phyloP scores from a whole-genome alignment of 345 rosid genomes.

The Dipteronia sinensis region DNA sequence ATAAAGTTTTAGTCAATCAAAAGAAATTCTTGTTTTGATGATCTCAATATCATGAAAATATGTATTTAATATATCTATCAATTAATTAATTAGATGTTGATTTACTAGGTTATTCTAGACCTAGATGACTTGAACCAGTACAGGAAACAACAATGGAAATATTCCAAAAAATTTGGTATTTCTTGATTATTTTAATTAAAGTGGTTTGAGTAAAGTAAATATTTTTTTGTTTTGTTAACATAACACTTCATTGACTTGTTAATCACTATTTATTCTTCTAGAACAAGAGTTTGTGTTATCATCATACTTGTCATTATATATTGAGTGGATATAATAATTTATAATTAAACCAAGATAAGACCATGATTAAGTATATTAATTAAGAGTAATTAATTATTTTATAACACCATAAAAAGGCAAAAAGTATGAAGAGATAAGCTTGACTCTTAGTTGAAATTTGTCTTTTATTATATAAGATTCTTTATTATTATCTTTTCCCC shows the following conservation, averaged over 20 bases:
- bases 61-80: background rate
- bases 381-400: constrained; percentile 2
- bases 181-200: background rate
- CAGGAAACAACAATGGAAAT: constrained; percentile 9
- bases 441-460: constrained; percentile 8
- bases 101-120: background rate
- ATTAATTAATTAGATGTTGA: background rate
- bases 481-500: background rate
- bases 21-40: background rate
- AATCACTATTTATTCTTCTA: constrained; percentile 2
- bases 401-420: background rate
- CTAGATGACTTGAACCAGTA: background rate
- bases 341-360: constrained; percentile 17
- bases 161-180: background rate
- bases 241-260: constrained; percentile 7
- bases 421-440: constrained; percentile 10
- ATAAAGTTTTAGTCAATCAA: background rate
- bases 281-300: background rate
- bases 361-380: constrained; percentile 11
- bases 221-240: background rate
- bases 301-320: background rate
- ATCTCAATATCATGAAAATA: background rate
- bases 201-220: background rate
- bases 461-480: background rate
- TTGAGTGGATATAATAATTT: background rate